phyloP scores from a whole-genome alignment of 2,329 filamentous ascomycete genomes.

The Rhytidhysteron rufulum region DNA sequence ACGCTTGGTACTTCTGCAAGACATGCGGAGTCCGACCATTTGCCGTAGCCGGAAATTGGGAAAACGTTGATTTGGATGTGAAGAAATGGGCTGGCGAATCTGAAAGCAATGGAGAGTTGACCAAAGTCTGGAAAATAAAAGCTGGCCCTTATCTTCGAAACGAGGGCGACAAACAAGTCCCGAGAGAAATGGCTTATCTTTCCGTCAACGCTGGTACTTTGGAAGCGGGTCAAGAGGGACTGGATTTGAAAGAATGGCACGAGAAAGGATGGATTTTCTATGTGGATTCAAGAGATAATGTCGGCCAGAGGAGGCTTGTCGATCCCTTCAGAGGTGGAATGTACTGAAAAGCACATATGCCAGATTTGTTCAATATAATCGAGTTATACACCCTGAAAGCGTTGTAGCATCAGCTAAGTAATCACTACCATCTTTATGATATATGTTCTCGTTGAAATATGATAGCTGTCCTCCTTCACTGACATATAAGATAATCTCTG shows the following conservation, averaged over 20 bases:
- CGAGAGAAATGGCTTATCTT: constrained; percentile 19
- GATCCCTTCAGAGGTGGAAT: constrained; percentile 10
- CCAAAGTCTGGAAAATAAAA: constrained; percentile 23
- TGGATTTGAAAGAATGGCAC: constrained; percentile 30
- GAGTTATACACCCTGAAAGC: no score
- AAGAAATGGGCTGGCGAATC: constrained; percentile 14
- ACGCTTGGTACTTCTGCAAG: constrained; percentile 47
- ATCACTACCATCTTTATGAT: no score
- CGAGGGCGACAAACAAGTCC: constrained; percentile 12
- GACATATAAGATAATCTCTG: no score
- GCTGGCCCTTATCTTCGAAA: constrained; percentile 5
- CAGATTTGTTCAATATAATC: no score
- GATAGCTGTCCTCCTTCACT: no score
- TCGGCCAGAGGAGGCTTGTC: neutral
- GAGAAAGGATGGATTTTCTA: constrained; percentile 32
- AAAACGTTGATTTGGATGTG: constrained; percentile 16
- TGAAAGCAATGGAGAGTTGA: constrained; percentile 5
- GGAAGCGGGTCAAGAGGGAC: constrained; percentile 19
- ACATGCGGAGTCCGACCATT: constrained; percentile 46
- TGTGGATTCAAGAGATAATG: constrained; percentile 14
- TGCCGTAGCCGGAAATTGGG: constrained; percentile 27
- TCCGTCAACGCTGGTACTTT: constrained; percentile 33
- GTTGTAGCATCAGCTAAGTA: no score
- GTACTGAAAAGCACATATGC: constrained; percentile 10
- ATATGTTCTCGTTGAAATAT: no score